A percentile compares a stretch with the other conserved stretches of the same genome.
Conservation (phyloP, 805 yeast species). For the Saccharomycopsis sp. region DNA sequence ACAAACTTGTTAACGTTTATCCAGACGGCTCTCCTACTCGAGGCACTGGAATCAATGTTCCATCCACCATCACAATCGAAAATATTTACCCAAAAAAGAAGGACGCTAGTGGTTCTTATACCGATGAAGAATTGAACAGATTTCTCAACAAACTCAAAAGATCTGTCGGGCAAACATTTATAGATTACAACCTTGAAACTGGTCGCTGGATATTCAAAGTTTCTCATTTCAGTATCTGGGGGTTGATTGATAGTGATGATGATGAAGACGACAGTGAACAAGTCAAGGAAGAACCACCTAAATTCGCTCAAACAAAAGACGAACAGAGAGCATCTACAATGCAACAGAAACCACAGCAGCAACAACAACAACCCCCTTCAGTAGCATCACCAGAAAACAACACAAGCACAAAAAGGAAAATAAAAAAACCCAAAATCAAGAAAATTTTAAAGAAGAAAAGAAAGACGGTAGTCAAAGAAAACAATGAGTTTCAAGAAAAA, state of each 20-base stretch:
- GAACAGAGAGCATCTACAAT: too few species aligned
- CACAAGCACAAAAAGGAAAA: too few species aligned
- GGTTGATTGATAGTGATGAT: slow-evolving; percentile 61
- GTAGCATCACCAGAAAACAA: too few species aligned
- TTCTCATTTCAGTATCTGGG: slow-evolving; percentile 93
- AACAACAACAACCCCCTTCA: too few species aligned
- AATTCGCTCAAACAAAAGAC: too few species aligned
- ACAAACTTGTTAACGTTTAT: slow-evolving; percentile 47
- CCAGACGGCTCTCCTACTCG: slow-evolving; percentile 55
- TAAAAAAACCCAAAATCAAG: too few species aligned
- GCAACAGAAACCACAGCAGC: too few species aligned
- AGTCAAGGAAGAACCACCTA: too few species aligned
- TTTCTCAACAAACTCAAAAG: slow-evolving; percentile 44
- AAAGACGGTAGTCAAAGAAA: too few species aligned
- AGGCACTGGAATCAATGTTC: slow-evolving; percentile 67
- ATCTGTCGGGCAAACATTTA: slow-evolving; percentile 63
- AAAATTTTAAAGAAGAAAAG: too few species aligned
- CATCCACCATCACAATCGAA: slow-evolving; percentile 64
- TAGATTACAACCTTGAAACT: slow-evolving; percentile 68
- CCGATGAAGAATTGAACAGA: slow-evolving; percentile 26
- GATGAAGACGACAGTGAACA: slow-evolving; percentile 49
- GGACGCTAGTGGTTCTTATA: slow-evolving; percentile 17
- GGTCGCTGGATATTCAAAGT: slow-evolving; percentile 77
- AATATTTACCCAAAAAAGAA: slow-evolving; percentile 41
- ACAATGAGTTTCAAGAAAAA: too few species aligned